phyloP scores from a whole-genome alignment of 2,329 filamentous ascomycete species.

The Verticillium tricorpus region DNA sequence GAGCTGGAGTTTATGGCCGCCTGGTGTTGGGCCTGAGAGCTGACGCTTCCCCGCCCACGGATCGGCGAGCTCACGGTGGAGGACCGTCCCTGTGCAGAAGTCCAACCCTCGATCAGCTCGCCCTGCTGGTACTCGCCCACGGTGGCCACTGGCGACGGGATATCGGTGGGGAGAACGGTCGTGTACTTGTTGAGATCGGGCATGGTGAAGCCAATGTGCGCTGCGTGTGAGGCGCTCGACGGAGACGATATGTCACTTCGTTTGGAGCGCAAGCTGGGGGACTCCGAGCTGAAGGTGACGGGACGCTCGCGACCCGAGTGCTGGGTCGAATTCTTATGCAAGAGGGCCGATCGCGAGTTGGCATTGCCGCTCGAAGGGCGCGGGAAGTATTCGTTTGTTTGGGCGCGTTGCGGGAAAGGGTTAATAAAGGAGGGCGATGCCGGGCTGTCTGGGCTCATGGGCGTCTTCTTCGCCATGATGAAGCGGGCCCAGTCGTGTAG shows the following conservation, averaged over 20 bases:
- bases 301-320: slow-evolving; percentile 44
- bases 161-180: slow-evolving; percentile 43
- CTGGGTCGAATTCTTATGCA: slow-evolving; percentile 44
- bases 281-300: slow-evolving; percentile 50
- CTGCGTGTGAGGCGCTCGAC: slow-evolving; percentile 42
- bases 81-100: slow-evolving; percentile 53
- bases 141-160: slow-evolving; percentile 51
- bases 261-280: slow-evolving; percentile 57
- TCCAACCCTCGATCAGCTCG: slow-evolving; percentile 59
- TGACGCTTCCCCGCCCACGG: slow-evolving; percentile 49
- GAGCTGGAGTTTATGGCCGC: slow-evolving; percentile 40
- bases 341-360: slow-evolving; percentile 30
- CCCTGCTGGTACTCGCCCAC: slow-evolving; percentile 47
- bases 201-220: slow-evolving; percentile 32
- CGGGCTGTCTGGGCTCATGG: slow-evolving; percentile 47
- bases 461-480: slow-evolving; percentile 41
- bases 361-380: slow-evolving; percentile 40
- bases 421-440: slow-evolving; percentile 50
- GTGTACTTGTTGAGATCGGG: slow-evolving; percentile 43
- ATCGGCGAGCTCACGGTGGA: slow-evolving; percentile 55
- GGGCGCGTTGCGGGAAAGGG: slow-evolving; percentile 38
- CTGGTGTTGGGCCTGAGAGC: slow-evolving; percentile 39
- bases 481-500: slow-evolving; percentile 57
- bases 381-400: slow-evolving; percentile 31
- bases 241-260: slow-evolving; percentile 59